phyloP scores from a whole-genome alignment of 2,329 filamentous ascomycete genomes.

The Fusarium sublunatum region DNA sequence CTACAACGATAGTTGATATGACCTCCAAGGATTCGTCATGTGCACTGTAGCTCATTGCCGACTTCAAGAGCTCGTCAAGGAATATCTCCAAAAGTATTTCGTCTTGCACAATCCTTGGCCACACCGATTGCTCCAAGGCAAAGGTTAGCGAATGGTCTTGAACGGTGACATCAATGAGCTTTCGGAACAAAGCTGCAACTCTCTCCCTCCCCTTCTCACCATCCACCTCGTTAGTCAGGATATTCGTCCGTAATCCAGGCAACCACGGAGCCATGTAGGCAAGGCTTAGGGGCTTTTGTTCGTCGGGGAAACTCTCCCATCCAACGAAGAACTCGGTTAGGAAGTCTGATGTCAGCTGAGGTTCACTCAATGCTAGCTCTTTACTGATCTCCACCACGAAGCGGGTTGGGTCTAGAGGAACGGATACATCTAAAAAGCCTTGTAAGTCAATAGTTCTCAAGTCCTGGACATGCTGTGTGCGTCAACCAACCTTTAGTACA shows the following conservation, averaged over 20 bases:
- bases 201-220: constrained; percentile 75
- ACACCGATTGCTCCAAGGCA: constrained; percentile 72
- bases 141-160: constrained; percentile 69
- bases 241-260: constrained; percentile 67
- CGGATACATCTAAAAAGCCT: constrained; percentile 63
- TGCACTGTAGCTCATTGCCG: constrained; percentile 66
- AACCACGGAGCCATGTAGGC: constrained; percentile 79
- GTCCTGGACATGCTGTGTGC: background rate
- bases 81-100: constrained; percentile 75
- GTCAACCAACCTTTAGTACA: constrained; percentile 66
- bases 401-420: constrained; percentile 70
- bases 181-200: constrained; percentile 71
- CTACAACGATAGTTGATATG: constrained; percentile 70
- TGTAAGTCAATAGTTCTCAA: constrained; percentile 1
- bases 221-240: constrained; percentile 69
- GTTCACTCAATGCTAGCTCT: constrained; percentile 70
- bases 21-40: constrained; percentile 70
- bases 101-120: constrained; percentile 72
- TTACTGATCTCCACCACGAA: constrained; percentile 75
- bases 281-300: constrained; percentile 73
- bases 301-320: constrained; percentile 75
- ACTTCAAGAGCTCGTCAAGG: constrained; percentile 73
- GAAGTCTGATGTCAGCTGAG: constrained; percentile 75
- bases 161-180: constrained; percentile 73
- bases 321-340: constrained; percentile 79